Evolutionary conservation across 306 rosid species (phyloP), one percentile per base, ranked within the genome.

Genomic region (Notholithocarpus densiflorus): DNA sequence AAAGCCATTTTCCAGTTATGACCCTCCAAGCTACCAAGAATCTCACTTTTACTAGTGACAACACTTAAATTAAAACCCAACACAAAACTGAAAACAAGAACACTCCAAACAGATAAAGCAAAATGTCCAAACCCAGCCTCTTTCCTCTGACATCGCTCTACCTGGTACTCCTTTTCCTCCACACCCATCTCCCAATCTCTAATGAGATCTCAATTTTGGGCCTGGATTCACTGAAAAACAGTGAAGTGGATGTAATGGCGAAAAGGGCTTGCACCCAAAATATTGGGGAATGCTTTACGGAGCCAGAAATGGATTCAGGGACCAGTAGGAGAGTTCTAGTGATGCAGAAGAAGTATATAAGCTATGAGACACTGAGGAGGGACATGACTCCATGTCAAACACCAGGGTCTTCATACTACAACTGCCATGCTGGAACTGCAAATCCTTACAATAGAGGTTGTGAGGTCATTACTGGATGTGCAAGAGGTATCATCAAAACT

Each of bases 381-480:
- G 98, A 93, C 76, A 88, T 88, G 92, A 89, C 88, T 79, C 98
- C 98, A 0, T 95, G 98, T 77, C 90, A 71, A 52, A 91, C 64
- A 31, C 82, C 93, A 18, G 98, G 98, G 4, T 94, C 91, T 91
- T 89, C 98, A 2, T 95, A 95, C 87, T 95, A 95, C 80, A 89
- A 89, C 75, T 95, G 98, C 54, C 90, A 92, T 79, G 77, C 87
- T 68, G 88, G 80, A 17, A 87, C 31, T 52, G 98, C 92, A 2
- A 86, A 95, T 79, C 94, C 90, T 59, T 95, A 95, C 65, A 76
- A 32, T 5, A 85, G 98, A 84, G 98, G 98, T 18, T 95, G 98
- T 69, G 97, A 89, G 79, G 85, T 91, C 15, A 95, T 95, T 77
- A 91, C 98, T 73, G 62, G 89, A 14, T 95, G 98, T 83, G 97